These are phyloP conservation scores for Iris macrosiphon DNA, from an alignment of 106 monocot species.

Conservation along the genomic window DNA sequence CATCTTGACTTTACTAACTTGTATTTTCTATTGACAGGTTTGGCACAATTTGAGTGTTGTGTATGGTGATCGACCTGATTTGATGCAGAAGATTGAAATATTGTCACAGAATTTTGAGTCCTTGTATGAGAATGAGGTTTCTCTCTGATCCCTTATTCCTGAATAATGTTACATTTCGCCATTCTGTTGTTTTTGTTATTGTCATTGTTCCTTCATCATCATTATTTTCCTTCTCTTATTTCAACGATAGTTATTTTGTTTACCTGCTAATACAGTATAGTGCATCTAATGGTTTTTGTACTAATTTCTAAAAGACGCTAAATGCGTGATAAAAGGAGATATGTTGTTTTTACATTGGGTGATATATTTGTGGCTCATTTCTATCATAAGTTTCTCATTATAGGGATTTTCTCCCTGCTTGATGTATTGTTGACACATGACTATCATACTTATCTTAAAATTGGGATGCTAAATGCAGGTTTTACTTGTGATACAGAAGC, in stretches of 20 bases:
- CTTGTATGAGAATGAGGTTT: slow-evolving; percentile 80
- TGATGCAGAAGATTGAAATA: slow-evolving; percentile 56
- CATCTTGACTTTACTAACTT: neutral
- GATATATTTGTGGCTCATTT: too few relatives aligned
- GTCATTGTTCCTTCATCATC: neutral
- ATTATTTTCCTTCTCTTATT: neutral
- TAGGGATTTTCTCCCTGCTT: too few relatives aligned
- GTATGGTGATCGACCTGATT: slow-evolving; percentile 66
- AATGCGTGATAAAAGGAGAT: too few relatives aligned
- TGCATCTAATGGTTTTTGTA: too few relatives aligned
- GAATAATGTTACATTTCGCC: neutral
- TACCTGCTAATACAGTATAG: neutral
- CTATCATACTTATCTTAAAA: too few relatives aligned
- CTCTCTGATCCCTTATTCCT: neutral
- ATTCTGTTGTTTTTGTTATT: slow-evolving; percentile 2
- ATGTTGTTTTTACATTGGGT: too few relatives aligned
- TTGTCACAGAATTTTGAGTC: slow-evolving; percentile 68
- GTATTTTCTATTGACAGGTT: slow-evolving; percentile 37
- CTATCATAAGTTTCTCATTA: too few relatives aligned
- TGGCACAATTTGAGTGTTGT: slow-evolving; percentile 53
- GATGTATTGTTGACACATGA: too few relatives aligned
- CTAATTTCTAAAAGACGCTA: too few relatives aligned
- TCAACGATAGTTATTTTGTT: neutral
- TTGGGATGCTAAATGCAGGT: slow-evolving; percentile 43
- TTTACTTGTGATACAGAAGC: slow-evolving; percentile 34